These are phyloP conservation scores for Salix dunnii DNA, from an alignment of 345 rosid species.

Conservation along the genomic window DNA sequence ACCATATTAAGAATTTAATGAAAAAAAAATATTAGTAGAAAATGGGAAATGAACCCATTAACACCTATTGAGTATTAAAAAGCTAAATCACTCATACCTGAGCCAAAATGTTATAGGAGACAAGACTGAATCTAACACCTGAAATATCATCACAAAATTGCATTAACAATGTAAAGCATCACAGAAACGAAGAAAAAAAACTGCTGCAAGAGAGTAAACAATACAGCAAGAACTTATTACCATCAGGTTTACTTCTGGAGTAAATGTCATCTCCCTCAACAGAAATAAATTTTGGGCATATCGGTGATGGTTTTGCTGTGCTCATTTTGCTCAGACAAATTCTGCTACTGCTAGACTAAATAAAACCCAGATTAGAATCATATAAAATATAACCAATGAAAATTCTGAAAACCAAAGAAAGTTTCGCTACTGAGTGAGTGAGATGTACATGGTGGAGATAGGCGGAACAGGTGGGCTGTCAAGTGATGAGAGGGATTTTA, in stretches of 20 bases:
- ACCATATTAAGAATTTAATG: too few relatives aligned
- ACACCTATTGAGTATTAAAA: not conserved
- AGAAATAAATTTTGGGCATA: constrained; percentile 48
- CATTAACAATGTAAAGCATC: not conserved
- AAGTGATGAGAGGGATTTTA: too few relatives aligned
- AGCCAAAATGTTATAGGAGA: constrained; percentile 45
- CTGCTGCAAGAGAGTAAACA: not conserved
- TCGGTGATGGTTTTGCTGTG: constrained; percentile 31
- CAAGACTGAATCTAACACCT: constrained; percentile 60
- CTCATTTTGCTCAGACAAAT: constrained; percentile 43
- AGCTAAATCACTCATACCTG: constrained; percentile 12
- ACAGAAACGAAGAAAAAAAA: too few relatives aligned
- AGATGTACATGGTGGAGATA: too few relatives aligned
- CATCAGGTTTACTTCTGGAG: constrained; percentile 43
- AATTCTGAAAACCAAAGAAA: too few relatives aligned
- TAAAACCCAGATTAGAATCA: not conserved
- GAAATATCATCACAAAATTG: constrained; percentile 11
- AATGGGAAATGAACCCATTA: not conserved
- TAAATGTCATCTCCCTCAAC: constrained; percentile 42
- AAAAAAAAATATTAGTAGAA: too few relatives aligned
- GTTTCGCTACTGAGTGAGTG: too few relatives aligned
- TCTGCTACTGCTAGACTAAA: constrained; percentile 17
- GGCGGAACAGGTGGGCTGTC: too few relatives aligned
- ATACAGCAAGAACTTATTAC: constrained; percentile 22
- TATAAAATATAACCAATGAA: too few relatives aligned